These are phyloP conservation scores for Penicillium sp. DNA, from an alignment of 2,329 filamentous ascomycete genomes.

Conservation along the genomic window DNA sequence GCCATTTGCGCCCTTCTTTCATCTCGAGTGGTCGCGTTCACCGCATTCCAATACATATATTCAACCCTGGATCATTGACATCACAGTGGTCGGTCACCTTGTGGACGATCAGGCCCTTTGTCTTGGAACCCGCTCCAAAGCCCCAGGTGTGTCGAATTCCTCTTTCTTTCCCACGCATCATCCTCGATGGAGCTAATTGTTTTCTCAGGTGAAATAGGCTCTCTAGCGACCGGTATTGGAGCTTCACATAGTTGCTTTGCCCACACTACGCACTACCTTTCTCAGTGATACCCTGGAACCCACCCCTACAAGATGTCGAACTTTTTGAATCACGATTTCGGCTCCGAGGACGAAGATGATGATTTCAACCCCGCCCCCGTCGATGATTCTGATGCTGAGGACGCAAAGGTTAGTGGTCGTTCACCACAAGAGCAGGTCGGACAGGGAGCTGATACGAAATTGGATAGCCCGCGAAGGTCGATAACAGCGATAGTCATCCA, in stretches of 20 bases:
- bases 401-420: constrained; percentile 30
- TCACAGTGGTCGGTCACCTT: neutral
- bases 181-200: neutral
- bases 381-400: constrained; percentile 73
- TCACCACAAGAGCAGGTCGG: constrained; percentile 12
- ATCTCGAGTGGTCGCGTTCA: neutral
- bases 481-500: constrained; percentile 47
- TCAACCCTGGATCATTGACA: neutral
- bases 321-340: constrained; percentile 56
- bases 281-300: constrained; percentile 20
- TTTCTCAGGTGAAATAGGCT: neutral
- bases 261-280: constrained; percentile 11
- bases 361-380: constrained; percentile 86
- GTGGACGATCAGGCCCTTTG: neutral
- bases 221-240: neutral
- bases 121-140: constrained; percentile 7
- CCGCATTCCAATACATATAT: neutral
- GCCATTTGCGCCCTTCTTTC: neutral
- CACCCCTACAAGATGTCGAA: constrained; percentile 44
- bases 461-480: constrained; percentile 31
- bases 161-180: neutral
- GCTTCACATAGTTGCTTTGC: constrained; percentile 6
- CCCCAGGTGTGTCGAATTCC: constrained; percentile 1
- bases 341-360: constrained; percentile 73
- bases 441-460: constrained; percentile 22